Conservation (phyloP, 2,329 filamentous ascomycete species). For the Pestalotiopsis sp. region DNA sequence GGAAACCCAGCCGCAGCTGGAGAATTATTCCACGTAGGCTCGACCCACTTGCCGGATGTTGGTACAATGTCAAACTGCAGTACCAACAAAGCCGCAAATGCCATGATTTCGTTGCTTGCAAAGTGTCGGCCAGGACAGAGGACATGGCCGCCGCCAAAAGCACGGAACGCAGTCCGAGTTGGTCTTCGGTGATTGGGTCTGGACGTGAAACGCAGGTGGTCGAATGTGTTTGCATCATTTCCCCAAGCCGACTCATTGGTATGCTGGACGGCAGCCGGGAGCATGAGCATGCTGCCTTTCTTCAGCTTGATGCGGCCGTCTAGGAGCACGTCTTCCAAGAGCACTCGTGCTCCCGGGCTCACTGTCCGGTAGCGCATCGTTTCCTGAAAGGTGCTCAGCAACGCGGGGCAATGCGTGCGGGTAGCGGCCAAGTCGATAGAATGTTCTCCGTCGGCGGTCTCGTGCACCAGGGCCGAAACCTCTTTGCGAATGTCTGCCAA, state of each 20-base stretch:
- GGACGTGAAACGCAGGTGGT: conserved; percentile 16
- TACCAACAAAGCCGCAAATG: conserved; percentile 32
- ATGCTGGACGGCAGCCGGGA: conserved; percentile 20
- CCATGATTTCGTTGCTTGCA: conserved; percentile 39
- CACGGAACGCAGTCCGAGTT: conserved; percentile 32
- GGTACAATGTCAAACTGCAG: conserved; percentile 31
- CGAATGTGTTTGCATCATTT: conserved; percentile 12
- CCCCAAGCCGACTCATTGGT: conserved; percentile 17
- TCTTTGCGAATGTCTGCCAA: conserved; percentile 20
- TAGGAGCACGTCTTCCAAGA: conserved; percentile 25
- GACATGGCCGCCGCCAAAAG: conserved; percentile 41
- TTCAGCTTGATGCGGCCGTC: conserved; percentile 19
- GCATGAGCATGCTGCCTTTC: conserved; percentile 21
- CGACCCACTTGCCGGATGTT: conserved; percentile 18
- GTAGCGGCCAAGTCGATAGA: conserved; percentile 13
- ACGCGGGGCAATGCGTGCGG: conserved; percentile 23
- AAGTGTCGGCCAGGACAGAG: conserved; percentile 41
- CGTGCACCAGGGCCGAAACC: background rate
- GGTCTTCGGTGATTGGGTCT: background rate
- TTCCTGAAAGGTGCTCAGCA: conserved; percentile 31
- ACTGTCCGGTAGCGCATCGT: conserved; percentile 25
- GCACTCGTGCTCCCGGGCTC: conserved; percentile 19
- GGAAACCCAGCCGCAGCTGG: conserved; percentile 22
- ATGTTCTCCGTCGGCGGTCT: background rate
- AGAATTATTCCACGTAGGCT: conserved; percentile 13